Evolutionary conservation across 768 basidiomycete genomes (phyloP), one percentile per base, ranked within the genome.

Genomic region (Lyophyllum decastes): DNA sequence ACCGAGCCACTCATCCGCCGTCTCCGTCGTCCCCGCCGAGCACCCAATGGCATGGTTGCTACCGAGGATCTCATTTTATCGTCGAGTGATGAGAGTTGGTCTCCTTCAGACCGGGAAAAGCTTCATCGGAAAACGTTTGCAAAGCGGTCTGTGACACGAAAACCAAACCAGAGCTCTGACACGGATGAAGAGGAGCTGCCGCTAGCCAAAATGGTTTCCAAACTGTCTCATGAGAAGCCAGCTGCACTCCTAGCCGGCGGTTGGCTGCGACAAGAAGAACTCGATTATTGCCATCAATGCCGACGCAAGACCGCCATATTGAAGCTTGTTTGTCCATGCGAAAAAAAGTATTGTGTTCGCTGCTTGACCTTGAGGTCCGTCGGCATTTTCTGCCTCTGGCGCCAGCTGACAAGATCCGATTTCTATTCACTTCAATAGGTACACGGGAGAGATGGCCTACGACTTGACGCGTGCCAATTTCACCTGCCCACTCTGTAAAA

Each of bases 401-500:
- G 0, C 24, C 14, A 21, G 30, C 46, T 47, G n/a, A n/a, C 24
- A 2, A 14, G 22, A 2, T 26, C 16, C 16, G 14, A 17, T 17
- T 24, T 45, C 9, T 17, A 55, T n/a, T 21, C 22, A 16, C 6
- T 27, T 27, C 24, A n/a, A n/a, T 40, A 76, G 75, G 38, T 75
- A 75, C 55, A 66, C 64, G 6, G 63, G 66, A 2, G 52, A 54
- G 19, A 27, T 63, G 26, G 49, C 52, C 7, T 71, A 70, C 51
- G 57, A 68, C 35, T 50, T 61, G 21, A 43, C 58, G 0, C 27
- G 53, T 10, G 19, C 56, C 25, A 52, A 62, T 17, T 79, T 77
- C 51, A 54, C 62, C 22, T 86, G 85, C 61, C 84, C 84, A 0
- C 61, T 24, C 14, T 86, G 83, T 62, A 62, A 65, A 2, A 62